These are phyloP conservation scores for Casuarina cunninghamiana DNA, from an alignment of 306 rosid genomes.

Conservation along the genomic window DNA sequence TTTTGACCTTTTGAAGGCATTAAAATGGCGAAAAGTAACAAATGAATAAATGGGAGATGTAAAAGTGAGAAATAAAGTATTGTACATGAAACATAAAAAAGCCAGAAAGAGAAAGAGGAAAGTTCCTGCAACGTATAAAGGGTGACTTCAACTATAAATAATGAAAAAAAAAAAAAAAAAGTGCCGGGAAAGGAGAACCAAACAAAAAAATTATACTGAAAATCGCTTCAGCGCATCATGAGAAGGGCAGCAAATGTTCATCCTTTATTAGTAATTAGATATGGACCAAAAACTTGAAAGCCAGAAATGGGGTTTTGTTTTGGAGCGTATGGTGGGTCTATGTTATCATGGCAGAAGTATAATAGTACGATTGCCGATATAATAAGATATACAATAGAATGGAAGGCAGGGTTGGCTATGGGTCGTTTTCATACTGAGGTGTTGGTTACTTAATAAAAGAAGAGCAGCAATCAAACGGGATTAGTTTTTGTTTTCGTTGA, in stretches of 20 bases:
- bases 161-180: not conserved
- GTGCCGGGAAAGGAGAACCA: slow-evolving; percentile 41
- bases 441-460: slow-evolving; percentile 60
- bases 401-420: slow-evolving; percentile 66
- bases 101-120: slow-evolving; percentile 71
- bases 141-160: slow-evolving; percentile 34
- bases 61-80: slow-evolving; percentile 37
- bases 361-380: slow-evolving; percentile 33
- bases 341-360: slow-evolving; percentile 45
- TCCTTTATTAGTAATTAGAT: slow-evolving; percentile 46
- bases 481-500: slow-evolving; percentile 33
- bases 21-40: slow-evolving; percentile 38
- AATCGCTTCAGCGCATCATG: slow-evolving; percentile 47
- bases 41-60: slow-evolving; percentile 28
- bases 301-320: slow-evolving; percentile 50
- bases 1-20: slow-evolving; percentile 36
- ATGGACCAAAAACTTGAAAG: slow-evolving; percentile 46
- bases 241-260: slow-evolving; percentile 37
- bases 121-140: slow-evolving; percentile 41
- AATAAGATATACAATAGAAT: slow-evolving; percentile 31
- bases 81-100: slow-evolving; percentile 47
- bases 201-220: slow-evolving; percentile 44
- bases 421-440: slow-evolving; percentile 81
- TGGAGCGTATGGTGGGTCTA: slow-evolving; percentile 59
- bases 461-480: slow-evolving; percentile 51